These are phyloP conservation scores for Lactarius sp. DNA, from an alignment of 768 basidiomycete species.

Conservation along the genomic window DNA sequence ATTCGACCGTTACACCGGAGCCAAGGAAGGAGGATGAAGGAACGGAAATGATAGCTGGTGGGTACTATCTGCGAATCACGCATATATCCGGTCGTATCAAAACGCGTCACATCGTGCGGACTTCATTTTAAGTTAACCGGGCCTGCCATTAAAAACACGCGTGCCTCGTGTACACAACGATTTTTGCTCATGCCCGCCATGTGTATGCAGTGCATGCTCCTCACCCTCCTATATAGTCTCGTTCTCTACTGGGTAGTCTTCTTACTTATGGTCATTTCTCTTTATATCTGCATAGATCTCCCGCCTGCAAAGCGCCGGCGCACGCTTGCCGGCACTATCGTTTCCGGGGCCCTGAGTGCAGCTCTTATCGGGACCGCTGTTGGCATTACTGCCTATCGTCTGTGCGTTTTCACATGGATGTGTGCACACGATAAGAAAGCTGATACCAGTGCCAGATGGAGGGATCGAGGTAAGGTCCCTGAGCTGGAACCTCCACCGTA, in stretches of 20 bases:
- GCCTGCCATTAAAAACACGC: slow-evolving; percentile 11
- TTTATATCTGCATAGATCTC: slow-evolving; percentile 50
- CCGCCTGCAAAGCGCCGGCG: slow-evolving; percentile 75
- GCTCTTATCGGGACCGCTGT: slow-evolving; percentile 85
- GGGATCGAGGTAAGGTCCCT: slow-evolving; percentile 62
- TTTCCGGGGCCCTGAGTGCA: slow-evolving; percentile 79
- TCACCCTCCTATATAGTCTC: slow-evolving; percentile 42
- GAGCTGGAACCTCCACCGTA: slow-evolving; percentile 49
- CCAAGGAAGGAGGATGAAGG: slow-evolving; percentile 35
- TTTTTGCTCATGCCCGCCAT: slow-evolving; percentile 23
- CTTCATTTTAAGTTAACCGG: not conserved
- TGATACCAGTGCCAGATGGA: slow-evolving; percentile 49
- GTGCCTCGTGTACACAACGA: slow-evolving; percentile 17
- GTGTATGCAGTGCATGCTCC: slow-evolving; percentile 31
- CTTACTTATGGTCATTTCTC: slow-evolving; percentile 29
- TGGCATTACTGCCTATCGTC: slow-evolving; percentile 78
- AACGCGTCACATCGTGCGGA: not conserved
- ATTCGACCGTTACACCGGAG: slow-evolving; percentile 31
- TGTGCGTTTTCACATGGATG: slow-evolving; percentile 47
- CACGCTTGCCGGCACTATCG: slow-evolving; percentile 75
- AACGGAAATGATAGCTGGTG: slow-evolving; percentile 44
- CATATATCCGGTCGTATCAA: not conserved
- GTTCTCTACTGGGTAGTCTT: slow-evolving; percentile 20
- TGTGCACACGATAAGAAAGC: slow-evolving; percentile 2
- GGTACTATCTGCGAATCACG: slow-evolving; percentile 22